These are phyloP conservation scores for Candida tibetensis DNA, from an alignment of 805 yeast species.

Conservation along the genomic window DNA sequence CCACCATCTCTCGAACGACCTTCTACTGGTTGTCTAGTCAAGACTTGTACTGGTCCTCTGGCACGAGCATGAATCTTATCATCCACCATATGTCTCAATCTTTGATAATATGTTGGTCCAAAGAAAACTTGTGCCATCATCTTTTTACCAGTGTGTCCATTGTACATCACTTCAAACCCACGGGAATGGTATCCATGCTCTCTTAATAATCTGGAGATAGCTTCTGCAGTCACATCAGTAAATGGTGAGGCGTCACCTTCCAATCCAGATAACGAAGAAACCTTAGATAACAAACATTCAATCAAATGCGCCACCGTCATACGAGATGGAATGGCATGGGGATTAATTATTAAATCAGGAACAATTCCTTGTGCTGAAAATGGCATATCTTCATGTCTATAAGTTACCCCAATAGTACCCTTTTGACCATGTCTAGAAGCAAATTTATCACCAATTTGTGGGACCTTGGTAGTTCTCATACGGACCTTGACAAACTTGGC, in stretches of 20 bases:
- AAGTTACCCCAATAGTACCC: constrained; percentile 99
- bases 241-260: constrained; percentile 99
- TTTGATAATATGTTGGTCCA: constrained; percentile 99
- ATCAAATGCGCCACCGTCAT: constrained; percentile 99
- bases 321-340: constrained; percentile 99
- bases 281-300: constrained; percentile 95
- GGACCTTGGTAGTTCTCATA: constrained; percentile 97
- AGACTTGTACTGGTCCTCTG: constrained; percentile 96
- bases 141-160: constrained; percentile 98
- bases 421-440: constrained; percentile 99
- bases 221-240: constrained; percentile 97
- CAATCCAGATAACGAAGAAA: constrained; percentile 88
- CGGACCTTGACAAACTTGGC: constrained; percentile 95
- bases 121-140: constrained; percentile 97
- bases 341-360: constrained; percentile 96
- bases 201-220: constrained; percentile 85
- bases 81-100: constrained; percentile 98
- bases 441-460: constrained; percentile 98
- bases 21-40: constrained; percentile 98
- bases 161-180: constrained; percentile 98
- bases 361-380: constrained; percentile 93
- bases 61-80: constrained; percentile 99
- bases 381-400: constrained; percentile 98
- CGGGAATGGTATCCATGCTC: constrained; percentile 97
- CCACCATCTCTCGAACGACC: constrained; percentile 99